Evolutionary conservation across 441 rosid genomes (phyloP), one percentile per base, ranked within the genome.

Genomic region (Dalechampia spathulata): DNA sequence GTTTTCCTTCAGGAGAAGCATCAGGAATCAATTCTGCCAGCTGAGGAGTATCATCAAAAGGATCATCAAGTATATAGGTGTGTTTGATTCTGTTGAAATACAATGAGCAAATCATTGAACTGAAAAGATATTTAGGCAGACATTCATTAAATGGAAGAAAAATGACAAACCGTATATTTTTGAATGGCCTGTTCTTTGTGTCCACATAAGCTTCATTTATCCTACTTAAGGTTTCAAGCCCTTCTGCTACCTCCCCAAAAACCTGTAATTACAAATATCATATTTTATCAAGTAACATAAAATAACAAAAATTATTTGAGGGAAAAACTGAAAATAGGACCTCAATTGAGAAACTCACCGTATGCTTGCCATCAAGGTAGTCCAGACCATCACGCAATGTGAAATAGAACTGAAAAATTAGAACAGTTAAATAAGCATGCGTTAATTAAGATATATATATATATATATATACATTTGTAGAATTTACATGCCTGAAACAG

Each of bases 281-380:
- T 21, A 54, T 10, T 19, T 15, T 34, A 13, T n/a, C 19, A 34
- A 23, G 26, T 19, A 21, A 11, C 1, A 15, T 20, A 5, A 21
- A 43, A 10, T 15, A 25, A 21, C 30, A 7, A 52, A 7, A 46
- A 26, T 47, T 1, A 11, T 7, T 34, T 9, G 30, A 17, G 3
- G 39, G 17, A 13, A 16, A 21, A 53, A 44, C 51, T 28, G 30
- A 1, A 41, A 38, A 41, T 2, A 48, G 44, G 2, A 28, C 27
- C 60, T 30, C 4, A 30, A 30, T 27, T 4, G 37, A 20, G 61
- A 64, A 10, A 63, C 95, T 85, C 69, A 90, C 99, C 1, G 98
- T 87, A 74, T 87, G 96, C 80, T 90, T 94, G 55, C 87, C 96
- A 45, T 94, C 99, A 22, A 94, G 99, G 70, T 90, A 94, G 72